Percentiles rank a stretch among this genome's conserved stretches.
Evolutionary conservation across 2,329 filamentous ascomycete species (phyloP).

Genomic region (Beauveria asiatica): DNA sequence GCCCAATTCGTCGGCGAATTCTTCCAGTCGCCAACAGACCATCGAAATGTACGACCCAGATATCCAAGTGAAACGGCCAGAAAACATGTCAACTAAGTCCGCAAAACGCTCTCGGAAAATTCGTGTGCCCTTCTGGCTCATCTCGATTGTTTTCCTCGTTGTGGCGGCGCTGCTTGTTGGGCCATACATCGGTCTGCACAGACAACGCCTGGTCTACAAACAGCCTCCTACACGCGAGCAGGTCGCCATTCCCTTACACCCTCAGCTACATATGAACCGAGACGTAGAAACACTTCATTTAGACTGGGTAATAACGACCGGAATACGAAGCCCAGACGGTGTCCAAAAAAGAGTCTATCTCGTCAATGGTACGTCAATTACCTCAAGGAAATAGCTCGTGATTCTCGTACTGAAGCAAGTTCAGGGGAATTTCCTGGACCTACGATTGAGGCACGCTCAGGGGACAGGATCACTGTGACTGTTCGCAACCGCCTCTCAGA

Average conservation of each 20-base stretch:
- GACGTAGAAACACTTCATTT: neutral
- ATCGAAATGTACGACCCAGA: neutral
- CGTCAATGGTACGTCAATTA: conserved; percentile 9
- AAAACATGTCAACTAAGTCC: neutral
- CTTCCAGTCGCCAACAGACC: neutral
- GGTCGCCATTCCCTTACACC: conserved; percentile 6
- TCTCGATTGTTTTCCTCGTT: neutral
- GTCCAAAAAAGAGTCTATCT: conserved; percentile 12
- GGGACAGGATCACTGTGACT: conserved; percentile 46
- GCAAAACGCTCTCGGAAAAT: neutral
- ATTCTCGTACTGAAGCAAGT: neutral
- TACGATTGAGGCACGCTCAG: conserved; percentile 43
- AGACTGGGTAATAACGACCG: conserved; percentile 8
- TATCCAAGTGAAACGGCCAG: neutral
- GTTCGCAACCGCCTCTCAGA: conserved; percentile 55
- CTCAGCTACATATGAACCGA: neutral
- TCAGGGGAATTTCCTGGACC: conserved; percentile 26
- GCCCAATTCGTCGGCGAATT: neutral
- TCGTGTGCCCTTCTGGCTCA: neutral
- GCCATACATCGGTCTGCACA: neutral
- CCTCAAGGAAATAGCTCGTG: no score
- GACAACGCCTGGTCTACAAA: neutral
- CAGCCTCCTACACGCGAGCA: neutral
- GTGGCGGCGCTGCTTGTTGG: neutral
- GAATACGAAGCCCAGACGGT: conserved; percentile 7